phyloP scores from a whole-genome alignment of 768 basidiomycete genomes.

The Fistulinella prunicolor region DNA sequence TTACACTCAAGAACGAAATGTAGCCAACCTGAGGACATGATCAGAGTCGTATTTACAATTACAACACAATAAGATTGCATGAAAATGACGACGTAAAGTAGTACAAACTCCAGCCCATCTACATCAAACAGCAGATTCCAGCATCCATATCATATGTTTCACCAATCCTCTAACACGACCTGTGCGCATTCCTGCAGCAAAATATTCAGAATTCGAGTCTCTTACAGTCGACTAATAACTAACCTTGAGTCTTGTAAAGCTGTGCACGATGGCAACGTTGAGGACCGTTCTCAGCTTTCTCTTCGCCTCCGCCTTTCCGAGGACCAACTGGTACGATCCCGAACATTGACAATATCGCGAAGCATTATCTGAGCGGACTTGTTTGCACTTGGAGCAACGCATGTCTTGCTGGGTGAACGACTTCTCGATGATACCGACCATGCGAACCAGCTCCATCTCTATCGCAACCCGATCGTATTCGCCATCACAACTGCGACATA shows the following conservation, averaged over 20 bases:
- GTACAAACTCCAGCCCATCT: neutral
- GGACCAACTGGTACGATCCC: constrained; percentile 71
- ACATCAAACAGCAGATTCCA: constrained; percentile 2
- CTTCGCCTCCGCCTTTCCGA: constrained; percentile 69
- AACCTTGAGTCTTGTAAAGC: constrained; percentile 66
- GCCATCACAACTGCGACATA: constrained; percentile 67
- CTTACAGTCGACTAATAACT: constrained; percentile 11
- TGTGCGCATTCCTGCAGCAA: constrained; percentile 39
- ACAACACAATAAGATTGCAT: too few relatives aligned
- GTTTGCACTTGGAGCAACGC: constrained; percentile 83
- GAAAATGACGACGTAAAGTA: too few relatives aligned
- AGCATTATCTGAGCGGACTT: constrained; percentile 87
- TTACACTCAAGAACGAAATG: too few relatives aligned
- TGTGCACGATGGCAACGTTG: constrained; percentile 77
- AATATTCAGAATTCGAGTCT: neutral
- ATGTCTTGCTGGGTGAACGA: constrained; percentile 88
- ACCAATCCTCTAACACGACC: constrained; percentile 38
- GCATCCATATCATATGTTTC: neutral
- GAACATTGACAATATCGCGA: constrained; percentile 86
- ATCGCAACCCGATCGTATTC: constrained; percentile 89
- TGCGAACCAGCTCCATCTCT: constrained; percentile 80
- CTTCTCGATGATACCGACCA: constrained; percentile 66
- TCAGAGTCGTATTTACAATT: too few relatives aligned
- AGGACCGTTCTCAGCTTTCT: constrained; percentile 76
- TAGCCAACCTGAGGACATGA: too few relatives aligned